These are phyloP conservation scores for Fallopia convolvulus DNA, from an alignment of 148 eudicot species.

Conservation along the genomic window DNA sequence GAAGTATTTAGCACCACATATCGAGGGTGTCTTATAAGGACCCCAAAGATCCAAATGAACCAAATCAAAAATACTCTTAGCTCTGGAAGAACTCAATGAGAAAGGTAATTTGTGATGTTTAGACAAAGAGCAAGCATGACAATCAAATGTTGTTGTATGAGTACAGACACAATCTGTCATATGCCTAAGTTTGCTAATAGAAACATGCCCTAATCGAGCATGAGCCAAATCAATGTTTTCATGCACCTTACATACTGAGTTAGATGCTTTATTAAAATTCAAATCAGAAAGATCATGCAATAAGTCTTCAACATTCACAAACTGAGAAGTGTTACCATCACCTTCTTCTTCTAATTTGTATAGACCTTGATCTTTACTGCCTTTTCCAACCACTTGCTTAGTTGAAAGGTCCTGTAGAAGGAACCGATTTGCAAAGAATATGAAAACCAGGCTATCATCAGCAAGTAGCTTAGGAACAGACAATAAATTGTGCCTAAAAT, in stretches of 20 bases:
- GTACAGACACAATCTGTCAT: background rate
- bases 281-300: no score
- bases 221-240: background rate
- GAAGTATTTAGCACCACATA: background rate
- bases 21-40: background rate
- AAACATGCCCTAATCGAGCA: background rate
- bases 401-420: no score
- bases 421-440: no score
- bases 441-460: no score
- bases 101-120: background rate
- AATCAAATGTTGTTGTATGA: background rate
- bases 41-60: background rate
- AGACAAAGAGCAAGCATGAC: background rate
- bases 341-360: no score
- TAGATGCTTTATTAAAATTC: no score
- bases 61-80: background rate
- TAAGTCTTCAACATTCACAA: no score
- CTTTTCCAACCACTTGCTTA: no score
- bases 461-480: background rate
- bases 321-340: no score
- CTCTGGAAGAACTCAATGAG: background rate
- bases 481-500: background rate
- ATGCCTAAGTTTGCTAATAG: background rate
- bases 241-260: background rate
- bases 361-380: no score